phyloP scores from a whole-genome alignment of 768 basidiomycete genomes.

The Boletus rex-veris region DNA sequence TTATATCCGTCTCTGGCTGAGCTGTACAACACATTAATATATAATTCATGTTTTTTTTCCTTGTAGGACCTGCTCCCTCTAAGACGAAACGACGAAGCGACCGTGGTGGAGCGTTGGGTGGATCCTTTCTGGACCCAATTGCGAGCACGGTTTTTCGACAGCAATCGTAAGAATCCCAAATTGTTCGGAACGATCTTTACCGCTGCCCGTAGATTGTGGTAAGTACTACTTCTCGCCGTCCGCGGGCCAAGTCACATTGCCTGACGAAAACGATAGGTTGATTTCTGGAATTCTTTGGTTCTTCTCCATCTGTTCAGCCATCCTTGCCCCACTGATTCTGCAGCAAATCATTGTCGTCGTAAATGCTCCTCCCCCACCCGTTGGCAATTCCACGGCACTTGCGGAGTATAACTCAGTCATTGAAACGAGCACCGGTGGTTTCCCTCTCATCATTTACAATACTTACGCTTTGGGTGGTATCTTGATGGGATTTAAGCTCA shows the following conservation, averaged over 20 bases:
- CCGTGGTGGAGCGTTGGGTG: conserved; percentile 23
- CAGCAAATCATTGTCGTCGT: conserved; percentile 28
- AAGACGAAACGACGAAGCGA: conserved; percentile 24
- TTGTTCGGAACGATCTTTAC: conserved; percentile 18
- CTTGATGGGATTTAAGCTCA: conserved; percentile 24
- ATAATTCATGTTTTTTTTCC: conserved; percentile 6
- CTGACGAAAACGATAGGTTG: conserved; percentile 13
- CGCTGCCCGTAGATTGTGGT: conserved; percentile 17
- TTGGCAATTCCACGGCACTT: conserved; percentile 18
- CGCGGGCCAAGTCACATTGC: neutral
- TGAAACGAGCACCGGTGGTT: conserved; percentile 25
- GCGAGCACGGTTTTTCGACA: conserved; percentile 18
- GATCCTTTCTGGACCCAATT: conserved; percentile 25
- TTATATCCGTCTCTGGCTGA: conserved; percentile 26
- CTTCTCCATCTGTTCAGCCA: conserved; percentile 18
- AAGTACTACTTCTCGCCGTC: neutral
- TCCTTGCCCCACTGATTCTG: conserved; percentile 25
- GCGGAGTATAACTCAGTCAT: conserved; percentile 20
- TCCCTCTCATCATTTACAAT: conserved; percentile 25
- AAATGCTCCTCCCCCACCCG: conserved; percentile 18
- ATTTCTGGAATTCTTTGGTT: conserved; percentile 30
- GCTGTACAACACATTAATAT: conserved; percentile 19
- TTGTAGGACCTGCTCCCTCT: conserved; percentile 25
- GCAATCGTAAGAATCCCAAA: conserved; percentile 8
- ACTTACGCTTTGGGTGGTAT: conserved; percentile 25